Percentiles rank a stretch among this genome's conserved stretches.
Evolutionary conservation across 129 eudicot genomes (phyloP).

Genomic region (Solidago caesia): DNA sequence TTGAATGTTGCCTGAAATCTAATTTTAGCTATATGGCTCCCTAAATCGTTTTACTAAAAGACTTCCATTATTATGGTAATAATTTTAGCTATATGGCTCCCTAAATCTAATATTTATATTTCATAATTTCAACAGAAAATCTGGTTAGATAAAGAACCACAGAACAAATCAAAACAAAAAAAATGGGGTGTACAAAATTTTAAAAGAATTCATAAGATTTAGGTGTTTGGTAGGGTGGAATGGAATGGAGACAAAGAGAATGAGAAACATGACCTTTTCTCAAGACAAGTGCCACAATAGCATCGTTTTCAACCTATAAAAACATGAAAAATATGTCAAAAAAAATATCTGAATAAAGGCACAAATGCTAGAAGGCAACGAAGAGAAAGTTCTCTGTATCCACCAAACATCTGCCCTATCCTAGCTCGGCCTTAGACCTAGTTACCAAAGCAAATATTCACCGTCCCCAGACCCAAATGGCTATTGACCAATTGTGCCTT

Average conservation of each 20-base stretch:
- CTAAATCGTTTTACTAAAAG: too few relatives aligned
- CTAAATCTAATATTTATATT: not conserved
- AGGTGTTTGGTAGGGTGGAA: too few relatives aligned
- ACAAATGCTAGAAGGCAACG: not conserved
- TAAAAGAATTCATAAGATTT: not conserved
- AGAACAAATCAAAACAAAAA: not conserved
- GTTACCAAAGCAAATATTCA: not conserved
- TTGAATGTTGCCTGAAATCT: not conserved
- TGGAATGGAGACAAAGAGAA: too few relatives aligned
- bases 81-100: not conserved
- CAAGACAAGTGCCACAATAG: slow-evolving; percentile 89
- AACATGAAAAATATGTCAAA: slow-evolving; percentile 13
- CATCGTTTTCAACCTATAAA: slow-evolving; percentile 93
- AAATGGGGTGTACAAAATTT: not conserved
- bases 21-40: not conserved
- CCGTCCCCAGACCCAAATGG: not conserved
- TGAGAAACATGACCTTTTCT: slow-evolving; percentile 72
- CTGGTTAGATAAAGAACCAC: not conserved
- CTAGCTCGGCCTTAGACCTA: not conserved
- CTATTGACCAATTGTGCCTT: not conserved
- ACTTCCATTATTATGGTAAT: not conserved
- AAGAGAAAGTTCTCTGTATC: not conserved
- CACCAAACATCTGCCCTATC: not conserved
- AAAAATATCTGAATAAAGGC: slow-evolving; percentile 4
- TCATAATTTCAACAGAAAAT: not conserved